phyloP scores from a whole-genome alignment of 1,284 basidiomycete genomes.

The Austropuccinia psidii region DNA sequence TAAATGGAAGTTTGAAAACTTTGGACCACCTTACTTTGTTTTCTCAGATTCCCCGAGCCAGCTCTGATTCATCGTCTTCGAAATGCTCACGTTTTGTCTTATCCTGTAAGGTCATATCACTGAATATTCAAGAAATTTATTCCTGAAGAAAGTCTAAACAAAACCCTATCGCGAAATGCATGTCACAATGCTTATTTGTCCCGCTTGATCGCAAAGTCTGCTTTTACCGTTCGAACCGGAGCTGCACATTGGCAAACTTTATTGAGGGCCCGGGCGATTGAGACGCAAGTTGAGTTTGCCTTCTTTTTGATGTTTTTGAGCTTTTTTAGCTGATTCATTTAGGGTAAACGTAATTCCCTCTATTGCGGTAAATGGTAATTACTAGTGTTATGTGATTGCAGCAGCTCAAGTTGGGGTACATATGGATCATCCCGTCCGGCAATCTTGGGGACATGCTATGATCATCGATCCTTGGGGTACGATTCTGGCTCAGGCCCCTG shows the following conservation, averaged over 20 bases:
- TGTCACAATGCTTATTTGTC: neutral
- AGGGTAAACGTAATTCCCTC: too few species aligned
- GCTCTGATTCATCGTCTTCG: conserved; percentile 39
- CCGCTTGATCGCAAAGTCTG: conserved; percentile 40
- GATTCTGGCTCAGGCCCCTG: conserved; percentile 43
- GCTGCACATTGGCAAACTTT: conserved; percentile 46
- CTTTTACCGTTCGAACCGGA: conserved; percentile 46
- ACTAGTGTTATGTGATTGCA: conserved; percentile 45
- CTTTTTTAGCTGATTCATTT: neutral
- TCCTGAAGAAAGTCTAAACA: neutral
- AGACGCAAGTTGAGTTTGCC: conserved; percentile 39
- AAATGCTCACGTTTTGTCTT: conserved; percentile 41
- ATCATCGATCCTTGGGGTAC: conserved; percentile 46
- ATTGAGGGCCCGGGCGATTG: conserved; percentile 45
- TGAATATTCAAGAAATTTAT: neutral
- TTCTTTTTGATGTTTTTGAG: neutral
- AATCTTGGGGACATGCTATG: conserved; percentile 47
- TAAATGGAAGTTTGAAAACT: neutral
- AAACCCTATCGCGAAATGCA: conserved; percentile 3
- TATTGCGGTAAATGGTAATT: too few species aligned
- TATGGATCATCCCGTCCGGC: conserved; percentile 22
- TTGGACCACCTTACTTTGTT: neutral
- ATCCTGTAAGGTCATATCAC: conserved; percentile 9
- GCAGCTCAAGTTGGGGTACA: conserved; percentile 45
- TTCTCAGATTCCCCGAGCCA: conserved; percentile 15